Evolutionary conservation across 106 monocot genomes (phyloP), one percentile per base, ranked within the genome.

Genomic region (Dioscorea alata): DNA sequence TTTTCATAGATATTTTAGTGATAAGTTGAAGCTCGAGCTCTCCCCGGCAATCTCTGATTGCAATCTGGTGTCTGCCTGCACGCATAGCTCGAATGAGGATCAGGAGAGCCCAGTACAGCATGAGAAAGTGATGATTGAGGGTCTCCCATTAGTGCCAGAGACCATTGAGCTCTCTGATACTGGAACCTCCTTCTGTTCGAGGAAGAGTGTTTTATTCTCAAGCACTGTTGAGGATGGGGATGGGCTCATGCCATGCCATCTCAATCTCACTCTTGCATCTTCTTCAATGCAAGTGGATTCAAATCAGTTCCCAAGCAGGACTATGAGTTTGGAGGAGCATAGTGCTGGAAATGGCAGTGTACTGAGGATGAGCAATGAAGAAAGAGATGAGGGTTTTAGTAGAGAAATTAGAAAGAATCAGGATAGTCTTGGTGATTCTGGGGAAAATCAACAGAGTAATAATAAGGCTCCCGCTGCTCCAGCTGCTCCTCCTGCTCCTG

Each of bases 221-320:
- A 33, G 54, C 32, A 22, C 49, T 25, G 28, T 59, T 12, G 85
- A 79, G 56, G 85, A 88, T 4, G 75, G 60, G 16, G 85, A 91
- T 64, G 86, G 78, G 31, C 69, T 75, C 50, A 69, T 86, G 17
- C 23, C 82, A 5, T 86, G 84, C 75, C 88, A 88, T 50, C 76
- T 96, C 74, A 88, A 82, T 70, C 84, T 97, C 24, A 86, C 92
- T 2, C 84, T 97, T 50, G 91, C 91, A 35, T 91, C 91, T n/a
- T 71, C 75, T 49, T 61, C 76, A 0, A 72, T 83, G 74, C 94
- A 89, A 73, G 64, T 78, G 24, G 80, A 79, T 21, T 75, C 50
- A 6, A 62, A 34, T 56, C 42, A 62, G 48, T 66, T 25, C 52
- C 60, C 69, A 0, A 50, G 33, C 42, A 73, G 70, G 63, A 72